Evolutionary conservation across 306 rosid genomes (phyloP), one percentile per base, ranked within the genome.

Genomic region (Acacia confusa): DNA sequence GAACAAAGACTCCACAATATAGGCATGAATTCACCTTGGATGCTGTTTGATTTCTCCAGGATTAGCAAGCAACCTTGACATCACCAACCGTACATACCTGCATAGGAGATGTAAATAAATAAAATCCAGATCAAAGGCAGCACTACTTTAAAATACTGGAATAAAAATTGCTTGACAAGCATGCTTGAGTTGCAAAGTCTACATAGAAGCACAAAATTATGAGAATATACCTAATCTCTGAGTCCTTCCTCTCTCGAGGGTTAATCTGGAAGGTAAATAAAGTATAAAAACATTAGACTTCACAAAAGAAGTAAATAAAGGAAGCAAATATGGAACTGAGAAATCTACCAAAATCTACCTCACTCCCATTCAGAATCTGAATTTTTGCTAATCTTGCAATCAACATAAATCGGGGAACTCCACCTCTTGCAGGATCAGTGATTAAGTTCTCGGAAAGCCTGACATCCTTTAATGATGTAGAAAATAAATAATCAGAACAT

Each of bases 391-490:
- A 87, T 48, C 97, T 92, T 57, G 96, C 96, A 61, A 95, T 82
- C 91, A 92, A 85, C 87, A 83, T 90, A 82, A 82, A 95, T 86
- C 99, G 90, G 27, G 99, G 87, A 79, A 91, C 64, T 30, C 99
- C 96, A 40, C 91, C 99, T 78, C 84, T 77, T 66, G 81, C 82
- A 71, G 94, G 86, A 88, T 95, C 97, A 72, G 96, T 86, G 65
- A 93, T 77, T 81, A 97, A 95, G 86, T 93, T 95, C 19, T 86
- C 97, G 55, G 99, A 93, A 61, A 95, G 94, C 88, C 97, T 91
- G 86, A 85, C 74, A 64, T 95, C 98, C 99, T 95, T 88, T 38
- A 38, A 76, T 47, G 80, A 48, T 36, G 78, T 64, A 66, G 28
- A 81, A 80, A 28, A 82, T 61, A 61, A 77, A 84, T 19, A 82